Conservation (phyloP, 805 yeast species). For the Kluyveromyces nonfermentans region DNA sequence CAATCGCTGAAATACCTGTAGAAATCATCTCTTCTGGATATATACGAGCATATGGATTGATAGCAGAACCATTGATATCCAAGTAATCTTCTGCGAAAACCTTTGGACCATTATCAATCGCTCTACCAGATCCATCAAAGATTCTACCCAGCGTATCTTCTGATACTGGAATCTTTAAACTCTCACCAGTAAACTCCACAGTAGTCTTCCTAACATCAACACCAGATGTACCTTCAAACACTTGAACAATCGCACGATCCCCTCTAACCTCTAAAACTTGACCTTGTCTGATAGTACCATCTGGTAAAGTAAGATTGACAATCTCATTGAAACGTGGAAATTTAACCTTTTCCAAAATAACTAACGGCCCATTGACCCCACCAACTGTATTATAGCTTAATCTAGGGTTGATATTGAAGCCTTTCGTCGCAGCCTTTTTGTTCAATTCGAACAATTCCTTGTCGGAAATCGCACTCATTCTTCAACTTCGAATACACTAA, state of each 20-base stretch:
- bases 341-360: slow-evolving; percentile 76
- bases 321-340: slow-evolving; percentile 91
- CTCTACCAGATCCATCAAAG: slow-evolving; percentile 98
- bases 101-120: slow-evolving; percentile 96
- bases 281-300: slow-evolving; percentile 91
- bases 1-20: slow-evolving; percentile 97
- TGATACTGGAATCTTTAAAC: slow-evolving; percentile 85
- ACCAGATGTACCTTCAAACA: slow-evolving; percentile 98
- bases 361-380: slow-evolving; percentile 98
- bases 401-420: slow-evolving; percentile 87
- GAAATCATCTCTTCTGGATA: slow-evolving; percentile 99
- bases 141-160: slow-evolving; percentile 97
- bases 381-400: slow-evolving; percentile 91
- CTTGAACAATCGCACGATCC: slow-evolving; percentile 95
- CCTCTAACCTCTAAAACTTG: slow-evolving; percentile 98
- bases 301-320: slow-evolving; percentile 93
- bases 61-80: slow-evolving; percentile 98
- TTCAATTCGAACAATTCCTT: slow-evolving; percentile 55
- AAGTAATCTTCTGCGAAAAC: slow-evolving; percentile 97
- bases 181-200: slow-evolving; percentile 95
- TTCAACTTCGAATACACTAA: neutral
- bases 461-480: slow-evolving; percentile 24
- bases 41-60: slow-evolving; percentile 95
- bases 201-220: slow-evolving; percentile 96
- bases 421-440: slow-evolving; percentile 85